phyloP scores from a whole-genome alignment of 768 basidiomycete genomes.

The Trametes coccinea region DNA sequence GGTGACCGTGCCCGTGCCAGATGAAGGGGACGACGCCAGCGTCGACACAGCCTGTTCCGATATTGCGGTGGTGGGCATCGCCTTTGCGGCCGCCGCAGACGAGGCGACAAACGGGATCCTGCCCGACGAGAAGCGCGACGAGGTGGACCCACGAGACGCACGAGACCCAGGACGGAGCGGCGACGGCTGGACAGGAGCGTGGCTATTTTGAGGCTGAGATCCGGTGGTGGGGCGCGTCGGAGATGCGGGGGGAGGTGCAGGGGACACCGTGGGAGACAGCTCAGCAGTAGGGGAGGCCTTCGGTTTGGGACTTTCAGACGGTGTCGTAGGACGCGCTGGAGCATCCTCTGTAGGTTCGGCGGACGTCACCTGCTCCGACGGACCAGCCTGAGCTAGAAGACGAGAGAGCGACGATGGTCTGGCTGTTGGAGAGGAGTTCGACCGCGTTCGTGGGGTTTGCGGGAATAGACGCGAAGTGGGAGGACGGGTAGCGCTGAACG shows the following conservation, averaged over 20 bases:
- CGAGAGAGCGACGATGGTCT: conserved; percentile 81
- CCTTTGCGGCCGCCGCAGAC: conserved; percentile 45
- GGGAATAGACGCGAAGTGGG: conserved; percentile 72
- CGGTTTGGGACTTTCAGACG: conserved; percentile 5
- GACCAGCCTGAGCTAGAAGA: conserved; percentile 68
- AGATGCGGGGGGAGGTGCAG: conserved; percentile 7
- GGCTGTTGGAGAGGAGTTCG: conserved; percentile 66
- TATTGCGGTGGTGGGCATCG: conserved; percentile 66
- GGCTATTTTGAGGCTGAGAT: conserved; percentile 21
- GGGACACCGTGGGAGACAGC: conserved; percentile 9
- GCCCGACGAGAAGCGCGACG: conserved; percentile 66
- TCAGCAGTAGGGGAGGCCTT: not conserved
- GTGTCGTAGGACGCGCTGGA: not conserved
- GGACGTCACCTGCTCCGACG: conserved; percentile 24
- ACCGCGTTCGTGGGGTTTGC: conserved; percentile 60
- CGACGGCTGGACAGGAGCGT: conserved; percentile 38
- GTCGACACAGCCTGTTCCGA: conserved; percentile 54
- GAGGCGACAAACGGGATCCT: conserved; percentile 62
- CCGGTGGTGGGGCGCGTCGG: conserved; percentile 27
- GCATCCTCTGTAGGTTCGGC: conserved; percentile 40
- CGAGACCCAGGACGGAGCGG: conserved; percentile 74
- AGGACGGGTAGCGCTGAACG: conserved; percentile 62
- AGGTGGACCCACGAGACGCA: conserved; percentile 65
- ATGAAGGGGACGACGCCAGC: conserved; percentile 36
- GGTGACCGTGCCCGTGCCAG: not conserved